Conservation (phyloP, 441 rosid species). For the Metrosideros polymorpha region DNA sequence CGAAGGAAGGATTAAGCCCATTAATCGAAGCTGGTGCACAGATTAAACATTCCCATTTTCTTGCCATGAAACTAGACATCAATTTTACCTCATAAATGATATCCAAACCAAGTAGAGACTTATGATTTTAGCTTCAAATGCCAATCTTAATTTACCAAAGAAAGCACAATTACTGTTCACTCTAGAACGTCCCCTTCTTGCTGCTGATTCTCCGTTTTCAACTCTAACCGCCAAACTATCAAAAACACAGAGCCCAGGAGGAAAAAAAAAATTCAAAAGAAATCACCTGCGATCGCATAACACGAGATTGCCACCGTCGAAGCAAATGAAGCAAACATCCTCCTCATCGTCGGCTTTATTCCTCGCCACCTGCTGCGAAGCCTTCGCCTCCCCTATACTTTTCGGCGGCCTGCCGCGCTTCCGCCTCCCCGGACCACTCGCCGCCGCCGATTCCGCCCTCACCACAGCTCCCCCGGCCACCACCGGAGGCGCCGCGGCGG, state of each 20-base stretch:
- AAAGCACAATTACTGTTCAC: not conserved
- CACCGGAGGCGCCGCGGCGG: slow-evolving; percentile 1
- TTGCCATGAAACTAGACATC: not conserved
- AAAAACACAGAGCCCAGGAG: not conserved
- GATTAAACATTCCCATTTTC: not conserved
- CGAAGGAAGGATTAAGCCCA: not conserved
- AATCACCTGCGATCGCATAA: slow-evolving; percentile 97
- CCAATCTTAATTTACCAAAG: not conserved
- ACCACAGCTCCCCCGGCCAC: not conserved
- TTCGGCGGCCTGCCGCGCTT: slow-evolving; percentile 84
- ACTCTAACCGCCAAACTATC: not conserved
- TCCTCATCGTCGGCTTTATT: slow-evolving; percentile 44
- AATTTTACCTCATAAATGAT: not conserved
- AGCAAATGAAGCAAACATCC: slow-evolving; percentile 98
- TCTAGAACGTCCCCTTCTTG: not conserved
- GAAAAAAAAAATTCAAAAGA: not conserved
- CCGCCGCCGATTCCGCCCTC: not conserved
- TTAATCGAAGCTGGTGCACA: not conserved
- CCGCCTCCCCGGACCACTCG: slow-evolving; percentile 32
- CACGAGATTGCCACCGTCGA: slow-evolving; percentile 97
- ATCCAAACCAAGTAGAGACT: not conserved
- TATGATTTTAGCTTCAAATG: not conserved
- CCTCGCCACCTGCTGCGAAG: slow-evolving; percentile 9
- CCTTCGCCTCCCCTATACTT: slow-evolving; percentile 16
- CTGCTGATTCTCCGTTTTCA: not conserved